phyloP scores from a whole-genome alignment of 192 early-diverging fungal species.

The Gaertneriomyces semiglobifer region DNA sequence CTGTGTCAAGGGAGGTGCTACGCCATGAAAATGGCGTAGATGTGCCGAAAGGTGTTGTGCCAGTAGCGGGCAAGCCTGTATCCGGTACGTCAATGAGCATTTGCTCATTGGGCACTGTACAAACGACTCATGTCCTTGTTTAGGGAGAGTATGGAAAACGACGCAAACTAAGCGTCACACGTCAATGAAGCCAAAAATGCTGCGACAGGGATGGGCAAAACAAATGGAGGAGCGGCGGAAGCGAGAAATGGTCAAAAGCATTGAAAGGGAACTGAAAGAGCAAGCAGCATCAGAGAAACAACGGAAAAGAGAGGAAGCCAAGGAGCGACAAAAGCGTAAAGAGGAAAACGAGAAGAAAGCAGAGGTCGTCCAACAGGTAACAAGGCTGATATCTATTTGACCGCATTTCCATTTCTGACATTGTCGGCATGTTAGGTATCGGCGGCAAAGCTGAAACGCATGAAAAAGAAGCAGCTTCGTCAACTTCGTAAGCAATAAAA shows the following conservation, averaged over 20 bases:
- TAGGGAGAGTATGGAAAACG: constrained; percentile 42
- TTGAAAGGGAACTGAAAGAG: constrained; percentile 54
- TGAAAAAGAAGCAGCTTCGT: constrained; percentile 53
- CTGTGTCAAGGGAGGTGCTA: no score
- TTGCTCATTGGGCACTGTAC: no score
- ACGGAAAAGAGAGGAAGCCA: constrained; percentile 41
- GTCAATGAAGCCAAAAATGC: constrained; percentile 28
- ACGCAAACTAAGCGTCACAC: constrained; percentile 29
- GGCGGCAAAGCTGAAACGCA: constrained; percentile 48
- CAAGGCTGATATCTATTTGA: neutral
- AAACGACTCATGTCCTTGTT: neutral
- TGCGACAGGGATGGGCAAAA: constrained; percentile 51
- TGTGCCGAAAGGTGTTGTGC: no score
- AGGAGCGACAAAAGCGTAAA: constrained; percentile 52
- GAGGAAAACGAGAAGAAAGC: constrained; percentile 44
- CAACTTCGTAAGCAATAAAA: constrained; percentile 30
- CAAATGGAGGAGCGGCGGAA: constrained; percentile 47
- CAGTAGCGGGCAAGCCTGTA: neutral
- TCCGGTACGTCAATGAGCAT: neutral
- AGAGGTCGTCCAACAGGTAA: constrained; percentile 47
- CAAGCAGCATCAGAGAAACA: constrained; percentile 50
- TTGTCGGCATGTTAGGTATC: constrained; percentile 30
- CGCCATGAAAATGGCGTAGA: no score
- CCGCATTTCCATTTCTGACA: neutral
- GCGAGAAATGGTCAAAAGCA: constrained; percentile 40